A percentile compares a stretch with the other conserved stretches of the same genome.
phyloP scores from a whole-genome alignment of 441 rosid genomes.

The Biscutella auriculata region DNA sequence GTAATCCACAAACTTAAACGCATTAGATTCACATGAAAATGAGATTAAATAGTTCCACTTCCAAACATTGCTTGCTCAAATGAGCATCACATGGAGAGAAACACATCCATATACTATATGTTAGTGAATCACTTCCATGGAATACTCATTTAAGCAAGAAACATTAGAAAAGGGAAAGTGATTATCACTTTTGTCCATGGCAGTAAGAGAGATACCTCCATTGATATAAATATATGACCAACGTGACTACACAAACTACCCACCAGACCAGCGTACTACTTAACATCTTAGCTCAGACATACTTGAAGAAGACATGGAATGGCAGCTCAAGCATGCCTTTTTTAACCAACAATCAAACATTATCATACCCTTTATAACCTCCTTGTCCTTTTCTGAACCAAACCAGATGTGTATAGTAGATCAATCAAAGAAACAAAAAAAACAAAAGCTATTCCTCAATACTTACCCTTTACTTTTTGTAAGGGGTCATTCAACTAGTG shows the following conservation, averaged over 20 bases:
- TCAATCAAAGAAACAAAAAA: neutral
- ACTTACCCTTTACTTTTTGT: conserved; percentile 9
- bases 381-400: conserved; percentile 13
- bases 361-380: conserved; percentile 6
- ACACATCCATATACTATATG: neutral
- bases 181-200: conserved; percentile 1
- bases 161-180: conserved; percentile 32
- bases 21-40: conserved; percentile 21
- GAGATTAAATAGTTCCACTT: conserved; percentile 10
- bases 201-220: conserved; percentile 1
- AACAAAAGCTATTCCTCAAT: neutral
- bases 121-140: conserved; percentile 33
- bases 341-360: conserved; percentile 22
- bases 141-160: conserved; percentile 99
- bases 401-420: conserved; percentile 11
- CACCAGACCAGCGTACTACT: conserved; percentile 17
- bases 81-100: conserved; percentile 57
- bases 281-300: conserved; percentile 2
- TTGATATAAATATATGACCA: neutral
- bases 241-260: conserved; percentile 18
- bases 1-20: conserved; percentile 18
- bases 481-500: neutral
- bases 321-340: conserved; percentile 25
- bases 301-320: conserved; percentile 16
- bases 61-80: conserved; percentile 55